Percentiles rank a stretch among this genome's conserved stretches.
These are phyloP conservation scores for Grigorovia jiainica DNA, from an alignment of 805 yeast genomes.

Conservation along the genomic window DNA sequence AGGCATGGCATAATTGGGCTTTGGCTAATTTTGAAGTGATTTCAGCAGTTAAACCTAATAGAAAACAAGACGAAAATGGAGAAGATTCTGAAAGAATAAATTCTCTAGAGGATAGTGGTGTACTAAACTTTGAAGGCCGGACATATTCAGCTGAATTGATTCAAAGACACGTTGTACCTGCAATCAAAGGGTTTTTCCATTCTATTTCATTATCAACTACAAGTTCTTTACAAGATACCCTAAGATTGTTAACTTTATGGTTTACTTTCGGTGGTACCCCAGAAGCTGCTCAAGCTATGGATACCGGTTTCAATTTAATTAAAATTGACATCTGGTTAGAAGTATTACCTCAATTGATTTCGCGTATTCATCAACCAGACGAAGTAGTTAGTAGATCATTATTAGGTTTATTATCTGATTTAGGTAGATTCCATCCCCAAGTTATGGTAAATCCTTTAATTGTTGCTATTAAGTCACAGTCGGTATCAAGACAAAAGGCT, in stretches of 20 bases:
- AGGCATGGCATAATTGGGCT: constrained; percentile 99
- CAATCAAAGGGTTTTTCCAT: constrained; percentile 87
- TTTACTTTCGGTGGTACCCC: constrained; percentile 85
- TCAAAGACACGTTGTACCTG: constrained; percentile 83
- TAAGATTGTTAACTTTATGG: constrained; percentile 83
- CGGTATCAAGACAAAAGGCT: constrained; percentile 75
- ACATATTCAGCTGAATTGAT: constrained; percentile 44
- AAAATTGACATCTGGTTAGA: constrained; percentile 87
- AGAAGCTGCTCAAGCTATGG: constrained; percentile 79
- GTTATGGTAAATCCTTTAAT: constrained; percentile 88
- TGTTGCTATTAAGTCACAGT: constrained; percentile 88
- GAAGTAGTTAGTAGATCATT: constrained; percentile 70
- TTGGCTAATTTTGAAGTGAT: constrained; percentile 91
- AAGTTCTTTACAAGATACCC: constrained; percentile 80
- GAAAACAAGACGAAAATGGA: constrained; percentile 10
- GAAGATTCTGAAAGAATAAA: not conserved
- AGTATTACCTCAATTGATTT: constrained; percentile 85
- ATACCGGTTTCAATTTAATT: constrained; percentile 79
- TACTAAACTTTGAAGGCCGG: constrained; percentile 19
- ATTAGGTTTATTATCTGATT: constrained; percentile 65
- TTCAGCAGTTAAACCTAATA: constrained; percentile 37
- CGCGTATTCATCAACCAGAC: constrained; percentile 90
- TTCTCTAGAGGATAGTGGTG: constrained; percentile 6
- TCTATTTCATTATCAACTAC: constrained; percentile 78
- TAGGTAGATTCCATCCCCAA: constrained; percentile 92